Percentiles rank a stretch among this genome's conserved stretches.
Conservation (phyloP, 257 asterid genomes). For the Osmanthus fragrans region DNA sequence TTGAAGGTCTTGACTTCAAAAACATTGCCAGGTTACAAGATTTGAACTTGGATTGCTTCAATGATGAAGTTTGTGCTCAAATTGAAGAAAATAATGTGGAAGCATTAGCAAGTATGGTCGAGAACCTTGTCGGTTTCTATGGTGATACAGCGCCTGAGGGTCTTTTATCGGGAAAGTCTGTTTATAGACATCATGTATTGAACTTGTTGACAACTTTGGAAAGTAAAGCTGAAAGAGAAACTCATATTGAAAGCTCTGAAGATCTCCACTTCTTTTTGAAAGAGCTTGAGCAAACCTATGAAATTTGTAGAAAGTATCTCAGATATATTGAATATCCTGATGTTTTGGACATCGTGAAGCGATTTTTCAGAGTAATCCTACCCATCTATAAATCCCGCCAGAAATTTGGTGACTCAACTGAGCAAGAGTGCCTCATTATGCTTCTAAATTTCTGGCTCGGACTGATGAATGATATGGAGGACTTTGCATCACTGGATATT, state of each 20-base stretch:
- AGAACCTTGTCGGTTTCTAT: conserved; percentile 51
- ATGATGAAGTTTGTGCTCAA: conserved; percentile 66
- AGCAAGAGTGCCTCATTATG: conserved; percentile 66
- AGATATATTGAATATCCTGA: conserved; percentile 53
- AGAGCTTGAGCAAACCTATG: conserved; percentile 64
- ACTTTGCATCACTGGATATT: conserved; percentile 32
- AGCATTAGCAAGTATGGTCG: conserved; percentile 82
- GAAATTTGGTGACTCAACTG: conserved; percentile 42
- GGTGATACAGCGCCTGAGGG: conserved; percentile 54
- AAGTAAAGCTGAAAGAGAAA: conserved; percentile 49
- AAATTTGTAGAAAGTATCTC: conserved; percentile 48
- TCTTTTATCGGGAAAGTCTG: conserved; percentile 63
- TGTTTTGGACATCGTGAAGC: conserved; percentile 48
- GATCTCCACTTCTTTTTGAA: conserved; percentile 50
- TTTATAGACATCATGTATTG: conserved; percentile 55
- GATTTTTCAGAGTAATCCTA: conserved; percentile 60
- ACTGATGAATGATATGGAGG: conserved; percentile 64
- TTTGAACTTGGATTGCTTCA: conserved; percentile 69
- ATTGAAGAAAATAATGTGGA: conserved; percentile 70
- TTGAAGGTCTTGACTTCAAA: conserved; percentile 69
- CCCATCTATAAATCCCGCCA: conserved; percentile 38
- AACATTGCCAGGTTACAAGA: conserved; percentile 71
- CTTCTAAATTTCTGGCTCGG: conserved; percentile 77
- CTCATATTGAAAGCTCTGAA: conserved; percentile 45
- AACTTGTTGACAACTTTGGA: conserved; percentile 63